Conservation (phyloP, 441 rosid species). For the Bocquillonia castaneifolia region DNA sequence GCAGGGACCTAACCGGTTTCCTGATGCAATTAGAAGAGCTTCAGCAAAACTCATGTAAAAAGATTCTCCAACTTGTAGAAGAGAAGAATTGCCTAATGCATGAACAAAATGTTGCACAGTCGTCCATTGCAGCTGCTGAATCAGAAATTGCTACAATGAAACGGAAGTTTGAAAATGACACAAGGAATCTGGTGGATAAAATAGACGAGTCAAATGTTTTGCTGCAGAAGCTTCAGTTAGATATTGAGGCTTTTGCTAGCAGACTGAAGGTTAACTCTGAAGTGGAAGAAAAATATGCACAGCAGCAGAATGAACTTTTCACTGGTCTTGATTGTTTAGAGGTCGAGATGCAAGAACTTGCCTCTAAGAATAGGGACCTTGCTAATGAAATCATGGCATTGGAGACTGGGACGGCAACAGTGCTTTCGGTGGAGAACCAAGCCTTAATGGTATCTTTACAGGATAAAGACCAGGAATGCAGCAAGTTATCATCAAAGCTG, state of each 20-base stretch:
- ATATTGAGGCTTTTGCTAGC: conserved; percentile 52
- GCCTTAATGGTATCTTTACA: conserved; percentile 20
- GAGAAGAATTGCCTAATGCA: conserved; percentile 49
- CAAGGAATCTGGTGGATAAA: conserved; percentile 40
- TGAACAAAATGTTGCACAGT: conserved; percentile 49
- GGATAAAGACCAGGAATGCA: conserved; percentile 16
- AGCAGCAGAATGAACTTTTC: conserved; percentile 44
- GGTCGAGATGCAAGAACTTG: conserved; percentile 51
- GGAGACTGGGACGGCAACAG: conserved; percentile 50
- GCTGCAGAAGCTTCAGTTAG: conserved; percentile 60
- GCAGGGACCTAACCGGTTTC: conserved; percentile 37
- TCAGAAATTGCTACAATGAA: conserved; percentile 50
- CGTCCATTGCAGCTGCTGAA: conserved; percentile 38
- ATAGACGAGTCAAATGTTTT: conserved; percentile 44
- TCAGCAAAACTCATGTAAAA: conserved; percentile 51
- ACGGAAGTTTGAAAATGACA: conserved; percentile 49
- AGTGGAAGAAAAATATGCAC: conserved; percentile 49
- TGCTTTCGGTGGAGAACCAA: conserved; percentile 35
- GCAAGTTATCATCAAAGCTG: conserved; percentile 19
- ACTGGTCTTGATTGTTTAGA: conserved; percentile 58
- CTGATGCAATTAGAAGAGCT: conserved; percentile 48
- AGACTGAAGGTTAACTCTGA: conserved; percentile 50
- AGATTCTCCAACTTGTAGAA: conserved; percentile 41
- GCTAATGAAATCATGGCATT: conserved; percentile 52
- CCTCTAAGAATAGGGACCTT: conserved; percentile 49